Evolutionary conservation across 768 basidiomycete species (phyloP).

Genomic region (Austroboletus festivus): DNA sequence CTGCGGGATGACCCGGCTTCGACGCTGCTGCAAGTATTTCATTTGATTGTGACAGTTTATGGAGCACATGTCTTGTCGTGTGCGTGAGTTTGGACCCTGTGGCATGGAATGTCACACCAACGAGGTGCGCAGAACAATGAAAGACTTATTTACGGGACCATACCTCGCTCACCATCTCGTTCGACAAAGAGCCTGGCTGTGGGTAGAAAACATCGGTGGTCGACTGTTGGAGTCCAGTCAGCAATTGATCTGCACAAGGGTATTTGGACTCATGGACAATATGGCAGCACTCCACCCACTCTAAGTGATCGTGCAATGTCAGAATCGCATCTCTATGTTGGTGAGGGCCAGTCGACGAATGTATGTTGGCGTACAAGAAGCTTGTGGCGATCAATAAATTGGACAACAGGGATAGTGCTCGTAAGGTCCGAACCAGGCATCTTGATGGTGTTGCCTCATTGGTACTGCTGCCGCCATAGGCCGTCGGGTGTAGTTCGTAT

Average conservation of each 20-base stretch:
- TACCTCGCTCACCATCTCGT: neutral
- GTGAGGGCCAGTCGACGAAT: neutral
- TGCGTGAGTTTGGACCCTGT: neutral
- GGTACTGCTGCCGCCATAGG: neutral
- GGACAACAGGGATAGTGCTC: neutral
- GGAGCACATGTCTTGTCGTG: neutral
- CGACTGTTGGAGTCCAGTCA: neutral
- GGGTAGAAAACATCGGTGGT: neutral
- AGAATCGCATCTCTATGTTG: neutral
- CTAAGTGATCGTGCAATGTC: neutral
- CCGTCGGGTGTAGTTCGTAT: neutral
- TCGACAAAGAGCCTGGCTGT: constrained; percentile 7
- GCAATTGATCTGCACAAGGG: neutral
- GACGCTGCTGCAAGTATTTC: neutral
- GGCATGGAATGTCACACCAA: neutral
- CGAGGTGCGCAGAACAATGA: neutral
- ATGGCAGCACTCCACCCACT: neutral
- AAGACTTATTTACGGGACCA: too few relatives aligned
- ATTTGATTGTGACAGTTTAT: neutral
- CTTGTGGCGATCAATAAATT: neutral
- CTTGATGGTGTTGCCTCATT: neutral
- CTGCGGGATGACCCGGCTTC: neutral
- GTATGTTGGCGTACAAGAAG: neutral
- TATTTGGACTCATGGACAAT: neutral
- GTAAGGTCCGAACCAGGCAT: neutral